These are phyloP conservation scores for Globisporangium sylvaticum DNA, from an alignment of 352 stramenopile species.

Conservation along the genomic window DNA sequence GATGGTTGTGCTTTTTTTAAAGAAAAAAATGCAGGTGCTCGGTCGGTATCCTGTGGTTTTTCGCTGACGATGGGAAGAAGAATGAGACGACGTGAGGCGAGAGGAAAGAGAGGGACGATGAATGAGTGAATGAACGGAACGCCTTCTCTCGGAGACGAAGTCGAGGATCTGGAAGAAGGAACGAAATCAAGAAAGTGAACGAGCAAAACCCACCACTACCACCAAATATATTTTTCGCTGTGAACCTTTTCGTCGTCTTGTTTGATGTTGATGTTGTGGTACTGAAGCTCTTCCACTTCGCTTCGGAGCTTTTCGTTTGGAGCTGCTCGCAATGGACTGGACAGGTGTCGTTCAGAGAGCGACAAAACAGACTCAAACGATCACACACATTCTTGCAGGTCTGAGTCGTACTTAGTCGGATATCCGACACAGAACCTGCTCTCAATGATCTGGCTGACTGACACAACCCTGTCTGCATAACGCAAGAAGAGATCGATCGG, in stretches of 20 bases:
- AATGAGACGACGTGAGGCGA: neutral
- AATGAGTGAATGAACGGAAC: neutral
- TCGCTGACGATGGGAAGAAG: constrained; percentile 1
- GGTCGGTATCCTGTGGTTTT: constrained; percentile 3
- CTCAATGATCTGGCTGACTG: no score
- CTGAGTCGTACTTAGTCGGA: constrained; percentile 1
- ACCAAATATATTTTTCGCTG: constrained; percentile 11
- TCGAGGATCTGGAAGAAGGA: neutral
- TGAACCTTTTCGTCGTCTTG: neutral
- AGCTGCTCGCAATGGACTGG: no score
- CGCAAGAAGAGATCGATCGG: neutral
- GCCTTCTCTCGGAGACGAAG: neutral
- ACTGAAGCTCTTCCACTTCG: neutral
- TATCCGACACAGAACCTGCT: neutral
- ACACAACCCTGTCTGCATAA: neutral
- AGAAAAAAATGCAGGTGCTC: constrained; percentile 1
- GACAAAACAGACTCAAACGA: neutral
- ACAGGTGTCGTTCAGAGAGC: neutral
- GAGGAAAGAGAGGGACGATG: constrained; percentile 1
- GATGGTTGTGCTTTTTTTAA: neutral
- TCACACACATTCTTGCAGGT: neutral
- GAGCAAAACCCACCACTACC: neutral
- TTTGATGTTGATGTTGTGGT: neutral
- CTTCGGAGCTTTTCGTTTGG: neutral
- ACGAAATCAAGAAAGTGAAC: neutral